Percentiles rank a stretch among this genome's conserved stretches.
Evolutionary conservation across 1,139 yeast species (phyloP).

Genomic region (Yamadazyma trypodendri): DNA sequence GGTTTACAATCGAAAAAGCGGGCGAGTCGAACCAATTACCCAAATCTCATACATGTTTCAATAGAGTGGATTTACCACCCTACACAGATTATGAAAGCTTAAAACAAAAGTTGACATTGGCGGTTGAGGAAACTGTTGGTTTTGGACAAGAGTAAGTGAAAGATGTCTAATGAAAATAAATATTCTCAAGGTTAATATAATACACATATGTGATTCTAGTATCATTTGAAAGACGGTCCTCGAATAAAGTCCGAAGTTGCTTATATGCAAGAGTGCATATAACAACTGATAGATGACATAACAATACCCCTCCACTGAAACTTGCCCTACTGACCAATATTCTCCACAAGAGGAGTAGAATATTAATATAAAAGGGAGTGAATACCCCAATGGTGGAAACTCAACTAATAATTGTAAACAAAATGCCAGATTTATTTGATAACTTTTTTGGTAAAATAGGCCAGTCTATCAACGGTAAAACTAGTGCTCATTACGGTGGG

Average conservation of each 20-base stretch:
- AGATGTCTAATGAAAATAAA: constrained; percentile 1
- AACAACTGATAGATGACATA: no score
- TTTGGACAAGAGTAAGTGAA: constrained; percentile 81
- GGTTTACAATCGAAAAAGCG: constrained; percentile 96
- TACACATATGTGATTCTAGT: neutral
- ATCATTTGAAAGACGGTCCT: no score
- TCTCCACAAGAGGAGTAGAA: no score
- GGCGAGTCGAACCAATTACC: constrained; percentile 94
- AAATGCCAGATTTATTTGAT: constrained; percentile 46
- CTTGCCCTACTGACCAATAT: no score
- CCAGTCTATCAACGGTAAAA: constrained; percentile 35
- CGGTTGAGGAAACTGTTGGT: constrained; percentile 93
- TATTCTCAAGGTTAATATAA: neutral
- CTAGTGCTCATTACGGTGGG: constrained; percentile 28
- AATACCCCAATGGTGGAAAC: neutral
- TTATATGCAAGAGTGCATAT: neutral
- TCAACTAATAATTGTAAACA: neutral
- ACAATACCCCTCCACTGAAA: no score
- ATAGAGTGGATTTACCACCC: constrained; percentile 88
- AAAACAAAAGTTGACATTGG: constrained; percentile 78
- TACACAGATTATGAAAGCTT: constrained; percentile 72
- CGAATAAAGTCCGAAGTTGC: neutral
- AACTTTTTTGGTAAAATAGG: constrained; percentile 35
- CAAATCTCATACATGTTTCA: constrained; percentile 93
- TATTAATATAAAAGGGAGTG: neutral